Conservation (phyloP, 768 basidiomycete species). For the Leucosporidium yakuticum region DNA sequence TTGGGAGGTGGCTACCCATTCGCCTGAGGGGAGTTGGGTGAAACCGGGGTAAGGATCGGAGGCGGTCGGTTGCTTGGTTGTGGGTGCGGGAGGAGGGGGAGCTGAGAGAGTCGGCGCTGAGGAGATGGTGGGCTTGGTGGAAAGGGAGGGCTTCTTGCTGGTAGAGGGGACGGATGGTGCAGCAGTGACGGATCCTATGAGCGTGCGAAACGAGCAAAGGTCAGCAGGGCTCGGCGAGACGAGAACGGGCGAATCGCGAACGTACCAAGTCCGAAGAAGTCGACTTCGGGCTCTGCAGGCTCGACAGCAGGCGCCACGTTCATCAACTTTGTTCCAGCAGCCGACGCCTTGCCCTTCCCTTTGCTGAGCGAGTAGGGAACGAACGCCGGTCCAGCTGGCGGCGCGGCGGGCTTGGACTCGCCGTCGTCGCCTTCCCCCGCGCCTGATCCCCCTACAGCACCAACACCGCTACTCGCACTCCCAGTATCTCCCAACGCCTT, state of each 20-base stretch:
- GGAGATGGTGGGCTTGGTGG: slow-evolving; percentile 2
- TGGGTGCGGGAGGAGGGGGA: not conserved
- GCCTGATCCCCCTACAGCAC: not conserved
- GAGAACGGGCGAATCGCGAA: not conserved
- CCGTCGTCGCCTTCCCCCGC: too few species aligned
- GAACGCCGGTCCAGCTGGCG: slow-evolving; percentile 16
- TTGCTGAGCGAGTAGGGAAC: slow-evolving; percentile 23
- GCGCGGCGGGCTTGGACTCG: not conserved
- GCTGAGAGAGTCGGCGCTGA: slow-evolving; percentile 15
- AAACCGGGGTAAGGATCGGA: slow-evolving; percentile 79
- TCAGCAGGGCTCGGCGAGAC: not conserved
- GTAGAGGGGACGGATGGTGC: not conserved
- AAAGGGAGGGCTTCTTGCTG: not conserved
- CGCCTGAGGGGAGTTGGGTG: slow-evolving; percentile 72
- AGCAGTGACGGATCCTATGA: slow-evolving; percentile 11
- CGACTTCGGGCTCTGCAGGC: slow-evolving; percentile 14
- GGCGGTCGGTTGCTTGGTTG: slow-evolving; percentile 51
- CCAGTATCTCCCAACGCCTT: not conserved
- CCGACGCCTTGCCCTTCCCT: slow-evolving; percentile 31
- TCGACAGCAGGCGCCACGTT: not conserved
- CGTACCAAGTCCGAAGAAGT: slow-evolving; percentile 41
- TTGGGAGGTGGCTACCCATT: slow-evolving; percentile 68
- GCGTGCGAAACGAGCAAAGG: not conserved
- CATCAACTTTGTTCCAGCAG: not conserved
- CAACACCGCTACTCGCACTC: not conserved